Base-by-base conservation (phyloP, 441 rosid genomes). In the Francoa sonchifolia region DNA sequence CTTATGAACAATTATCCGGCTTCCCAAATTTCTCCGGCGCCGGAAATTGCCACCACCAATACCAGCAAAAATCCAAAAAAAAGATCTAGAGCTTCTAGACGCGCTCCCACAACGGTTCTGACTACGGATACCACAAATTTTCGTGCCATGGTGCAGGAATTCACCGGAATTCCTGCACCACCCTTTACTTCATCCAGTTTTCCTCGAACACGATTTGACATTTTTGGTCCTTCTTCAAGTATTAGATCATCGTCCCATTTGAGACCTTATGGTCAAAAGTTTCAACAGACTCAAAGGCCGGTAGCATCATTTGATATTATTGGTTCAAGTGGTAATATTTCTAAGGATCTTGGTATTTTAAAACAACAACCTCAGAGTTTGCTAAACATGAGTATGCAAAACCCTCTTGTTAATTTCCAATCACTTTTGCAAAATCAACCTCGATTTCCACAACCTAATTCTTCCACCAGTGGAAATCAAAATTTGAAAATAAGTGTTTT, bases 101-200 rank as follows among this genome's bases (percentile, higher is more conserved):
- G 83, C 55, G 88, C 88, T 29, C 83, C 88, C 7, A 79, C 88
- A 5, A 79, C 88, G 16, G 76, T 78, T 42, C 49, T 78, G 51
- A 75, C 72, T 3, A 78, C 87, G 32, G 87, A 78, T 50, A 78
- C 87, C 25, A 51, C 68, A 19, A 78, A 78, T 51, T 78, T 78
- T 67, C 63, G 87, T 54, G 80, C 87, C 25, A 78, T 78, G 87
- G 87, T 78, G 39, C 87, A 78, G 52, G 83, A 78, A 18, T 78
- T 78, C 61, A 78, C 87, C 8, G 87, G 87, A 15, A 78, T 78
- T 36, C 87, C 87, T 17, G 61, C 77, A 30, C 77, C 82, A 19
- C 87, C 87, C 31, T 59, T 75, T 27, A 60, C 80, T 3, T 51
- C 71, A 42, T 66, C 79, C 26, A 55, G 65, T 20, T 77, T 72